Conservation (phyloP, 2,329 filamentous ascomycete species). For the Colletotrichum chrysophilum region DNA sequence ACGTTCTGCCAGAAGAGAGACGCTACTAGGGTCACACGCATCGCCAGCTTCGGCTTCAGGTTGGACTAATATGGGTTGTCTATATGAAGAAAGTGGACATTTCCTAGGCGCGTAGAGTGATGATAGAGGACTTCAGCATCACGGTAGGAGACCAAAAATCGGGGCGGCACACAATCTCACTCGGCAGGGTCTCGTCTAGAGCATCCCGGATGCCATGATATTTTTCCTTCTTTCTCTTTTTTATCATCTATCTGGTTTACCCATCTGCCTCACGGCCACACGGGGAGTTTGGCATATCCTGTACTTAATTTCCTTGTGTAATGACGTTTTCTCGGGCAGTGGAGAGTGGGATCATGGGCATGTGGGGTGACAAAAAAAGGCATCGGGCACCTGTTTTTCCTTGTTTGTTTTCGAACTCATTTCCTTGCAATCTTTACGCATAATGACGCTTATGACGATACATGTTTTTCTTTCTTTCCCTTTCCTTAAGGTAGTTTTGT, state of each 20-base stretch:
- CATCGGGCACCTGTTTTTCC: not conserved
- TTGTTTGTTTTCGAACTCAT: not conserved
- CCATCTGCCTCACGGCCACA: not conserved
- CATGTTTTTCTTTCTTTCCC: not conserved
- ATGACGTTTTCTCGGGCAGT: not conserved
- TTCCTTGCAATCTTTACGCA: not conserved
- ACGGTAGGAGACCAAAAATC: not conserved
- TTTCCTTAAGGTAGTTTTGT: not conserved
- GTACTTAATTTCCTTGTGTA: not conserved
- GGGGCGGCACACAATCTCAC: not conserved
- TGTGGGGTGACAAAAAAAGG: not conserved
- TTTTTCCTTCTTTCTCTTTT: not conserved
- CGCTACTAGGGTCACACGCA: slow-evolving; percentile 31
- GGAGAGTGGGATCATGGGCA: not conserved
- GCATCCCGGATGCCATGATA: not conserved
- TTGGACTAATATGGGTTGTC: not conserved
- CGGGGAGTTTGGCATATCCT: not conserved
- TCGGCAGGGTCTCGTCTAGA: not conserved
- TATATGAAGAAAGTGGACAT: not conserved
- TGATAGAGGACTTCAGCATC: slow-evolving; percentile 5
- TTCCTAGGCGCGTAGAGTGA: not conserved
- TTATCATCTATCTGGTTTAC: not conserved
- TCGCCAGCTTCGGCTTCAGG: not conserved
- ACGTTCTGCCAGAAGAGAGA: slow-evolving; percentile 57
- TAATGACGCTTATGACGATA: not conserved